Base-by-base conservation (phyloP, 768 basidiomycete genomes). In the Sistotremastrum niveocremeum region DNA sequence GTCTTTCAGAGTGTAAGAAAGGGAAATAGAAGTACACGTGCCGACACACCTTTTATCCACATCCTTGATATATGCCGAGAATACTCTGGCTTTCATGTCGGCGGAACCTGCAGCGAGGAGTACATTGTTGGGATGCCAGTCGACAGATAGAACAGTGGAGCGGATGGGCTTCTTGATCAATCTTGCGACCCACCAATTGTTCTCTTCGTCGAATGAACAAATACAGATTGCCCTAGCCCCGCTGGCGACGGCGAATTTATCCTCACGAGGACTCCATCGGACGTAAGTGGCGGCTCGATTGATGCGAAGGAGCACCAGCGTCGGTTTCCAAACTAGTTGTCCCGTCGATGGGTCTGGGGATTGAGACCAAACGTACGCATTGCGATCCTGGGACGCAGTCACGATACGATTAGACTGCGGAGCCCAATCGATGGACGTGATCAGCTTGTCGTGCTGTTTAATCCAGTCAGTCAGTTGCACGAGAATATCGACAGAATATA, bases 61-160 rank as follows among this genome's bases (percentile, higher is more conserved):
- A 55, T 95, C 95, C 70, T 99, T 99, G 68, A 98, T 93, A 63
- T 89, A 98, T 3, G 91, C 95, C 1, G 93, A 97, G 63, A 98
- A 87, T 6, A 99, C 95, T 12, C 93, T 77, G 7, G 95, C 95
- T 64, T 94, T 94, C 78, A 89, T 89, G 59, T 99, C 95, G 0
- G 94, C 91, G 48, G 88, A 82, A n/a, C 95, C 95, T 34, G 94
- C 85, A 4, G 94, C 95, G 30, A 99, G 78, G 5, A 99, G 71
- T 9, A 98, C 93, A 59, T 95, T 98, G 72, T 98, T 98, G 30
- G 95, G 93, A 60, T 99, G 95, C 95, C 95, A 99, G 54, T 98
- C 94, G 54, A 99, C 69, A 4, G 81, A 78, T 37, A 98, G 70
- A 9, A 99, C 93, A 1, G 95, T 99, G 4, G 90, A 90, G 52